Percentiles rank a stretch among this genome's conserved stretches.
Evolutionary conservation across 139 green algal species (phyloP).

Genomic region (Eudorina sp.): DNA sequence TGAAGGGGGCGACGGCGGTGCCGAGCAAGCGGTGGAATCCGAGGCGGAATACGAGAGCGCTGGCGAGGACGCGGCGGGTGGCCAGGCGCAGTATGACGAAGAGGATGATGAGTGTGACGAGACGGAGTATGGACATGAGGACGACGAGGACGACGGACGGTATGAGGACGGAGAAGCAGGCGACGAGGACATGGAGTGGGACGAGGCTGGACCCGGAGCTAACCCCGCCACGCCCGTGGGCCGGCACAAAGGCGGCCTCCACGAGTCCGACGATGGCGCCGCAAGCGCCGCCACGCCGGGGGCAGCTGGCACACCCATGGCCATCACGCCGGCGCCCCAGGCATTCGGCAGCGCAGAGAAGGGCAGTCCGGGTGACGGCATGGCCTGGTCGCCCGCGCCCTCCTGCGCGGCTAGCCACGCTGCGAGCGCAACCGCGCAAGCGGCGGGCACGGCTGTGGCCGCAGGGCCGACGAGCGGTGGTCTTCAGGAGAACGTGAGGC

Average conservation of each 20-base stretch:
- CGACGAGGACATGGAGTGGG: conserved; percentile 34
- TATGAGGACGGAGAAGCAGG: neutral
- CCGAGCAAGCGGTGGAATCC: neutral
- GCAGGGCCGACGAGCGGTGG: too few relatives aligned
- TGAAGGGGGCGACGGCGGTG: neutral
- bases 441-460: neutral
- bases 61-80: too few relatives aligned
- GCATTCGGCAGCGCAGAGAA: neutral
- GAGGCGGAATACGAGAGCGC: too few relatives aligned
- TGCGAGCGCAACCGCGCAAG: too few relatives aligned
- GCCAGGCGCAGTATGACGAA: neutral
- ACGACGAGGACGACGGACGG: conserved; percentile 9
- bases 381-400: conserved; percentile 41
- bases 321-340: conserved; percentile 7
- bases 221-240: neutral
- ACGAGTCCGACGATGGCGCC: neutral
- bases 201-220: neutral
- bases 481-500: neutral
- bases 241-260: neutral
- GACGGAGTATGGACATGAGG: neutral
- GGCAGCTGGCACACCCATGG: conserved; percentile 42
- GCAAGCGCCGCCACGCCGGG: neutral
- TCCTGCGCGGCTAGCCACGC: neutral
- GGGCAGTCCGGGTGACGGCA: conserved; percentile 4
- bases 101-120: conserved; percentile 8